Conservation (phyloP, 2,329 filamentous ascomycete genomes). For the Fusarium anguioides region DNA sequence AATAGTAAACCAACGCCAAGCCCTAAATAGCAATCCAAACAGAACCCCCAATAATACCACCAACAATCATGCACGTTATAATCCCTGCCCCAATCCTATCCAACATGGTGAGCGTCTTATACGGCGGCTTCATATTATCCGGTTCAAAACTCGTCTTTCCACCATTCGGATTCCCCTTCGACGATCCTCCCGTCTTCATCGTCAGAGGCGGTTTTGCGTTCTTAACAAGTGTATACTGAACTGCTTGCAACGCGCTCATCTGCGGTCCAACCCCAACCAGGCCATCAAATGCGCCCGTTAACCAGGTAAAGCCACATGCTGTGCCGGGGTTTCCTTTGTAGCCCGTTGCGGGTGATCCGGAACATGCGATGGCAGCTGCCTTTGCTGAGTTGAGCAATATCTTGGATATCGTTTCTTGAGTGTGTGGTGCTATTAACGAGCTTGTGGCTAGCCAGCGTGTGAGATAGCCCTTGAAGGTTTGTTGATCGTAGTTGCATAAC, state of each 20-base stretch:
- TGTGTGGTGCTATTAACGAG: conserved; percentile 61
- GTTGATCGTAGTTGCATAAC: conserved; percentile 76
- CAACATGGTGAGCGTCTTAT: conserved; percentile 54
- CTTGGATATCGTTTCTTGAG: background rate
- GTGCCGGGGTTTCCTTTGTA: conserved; percentile 67
- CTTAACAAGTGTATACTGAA: conserved; percentile 69
- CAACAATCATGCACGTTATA: conserved; percentile 61
- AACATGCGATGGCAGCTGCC: conserved; percentile 67
- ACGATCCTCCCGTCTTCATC: conserved; percentile 68
- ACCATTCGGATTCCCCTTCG: conserved; percentile 61
- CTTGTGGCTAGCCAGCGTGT: conserved; percentile 72
- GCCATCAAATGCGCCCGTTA: conserved; percentile 66
- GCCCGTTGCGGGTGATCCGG: conserved; percentile 54
- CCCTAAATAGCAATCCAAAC: too few species aligned
- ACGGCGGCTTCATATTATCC: conserved; percentile 39
- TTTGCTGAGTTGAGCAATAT: conserved; percentile 41
- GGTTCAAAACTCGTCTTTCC: conserved; percentile 50
- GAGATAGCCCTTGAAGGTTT: conserved; percentile 81
- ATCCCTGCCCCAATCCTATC: conserved; percentile 68
- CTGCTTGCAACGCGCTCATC: conserved; percentile 73
- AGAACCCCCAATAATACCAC: conserved; percentile 60
- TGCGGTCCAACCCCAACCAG: conserved; percentile 73
- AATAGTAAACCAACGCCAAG: too few species aligned
- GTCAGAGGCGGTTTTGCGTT: conserved; percentile 59
- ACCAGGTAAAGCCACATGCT: conserved; percentile 77